Evolutionary conservation across 345 rosid species (phyloP), one percentile per base, ranked within the genome.

Genomic region (Arabis hirsuta): DNA sequence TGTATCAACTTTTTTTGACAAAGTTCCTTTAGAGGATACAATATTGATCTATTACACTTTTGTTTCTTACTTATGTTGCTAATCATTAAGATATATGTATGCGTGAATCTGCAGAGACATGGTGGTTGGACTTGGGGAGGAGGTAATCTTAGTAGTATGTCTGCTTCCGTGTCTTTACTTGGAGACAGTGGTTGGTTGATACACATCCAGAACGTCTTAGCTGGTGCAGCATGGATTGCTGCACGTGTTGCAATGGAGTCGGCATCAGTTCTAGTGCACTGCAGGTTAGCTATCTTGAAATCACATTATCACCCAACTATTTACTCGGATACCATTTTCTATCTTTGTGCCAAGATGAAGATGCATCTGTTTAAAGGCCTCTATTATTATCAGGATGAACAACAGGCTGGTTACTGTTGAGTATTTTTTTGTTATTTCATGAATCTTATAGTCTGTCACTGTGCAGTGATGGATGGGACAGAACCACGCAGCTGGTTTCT

Each of bases 111-210:
- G 63, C 82, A 95, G 99, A 95, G 99, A 79, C 90, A 91, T 74
- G 97, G 98, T 55, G 97, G 91, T 67, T 91, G 96, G 97, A 89
- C 90, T 12, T 95, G 99, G 99, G 94, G 97, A 73, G 94, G 99
- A 62, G 97, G 98, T 56, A 88, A 95, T 76, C 98, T 95, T 42
- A 95, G 98, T 78, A 95, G 97, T 79, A 95, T 95, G 99, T 95
- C 99, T 72, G 99, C 99, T 66, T 95, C 99, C 64, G 99, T 95
- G 43, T 89, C 99, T 59, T 88, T 96, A 61, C 91, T 95, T 22
- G 99, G 99, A 69, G 98, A 95, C 69, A 90, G 90, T 81, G 99
- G 98, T 77, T 95, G 99, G 99, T 80, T 95, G 79, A 87, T 85
- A 81, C 98, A 95, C 81, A 85, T 95, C 62, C 99, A 95, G 81